Evolutionary conservation across 805 yeast species (phyloP), one percentile per base, ranked within the genome.

Genomic region (Kodamaea nitidulidarum): DNA sequence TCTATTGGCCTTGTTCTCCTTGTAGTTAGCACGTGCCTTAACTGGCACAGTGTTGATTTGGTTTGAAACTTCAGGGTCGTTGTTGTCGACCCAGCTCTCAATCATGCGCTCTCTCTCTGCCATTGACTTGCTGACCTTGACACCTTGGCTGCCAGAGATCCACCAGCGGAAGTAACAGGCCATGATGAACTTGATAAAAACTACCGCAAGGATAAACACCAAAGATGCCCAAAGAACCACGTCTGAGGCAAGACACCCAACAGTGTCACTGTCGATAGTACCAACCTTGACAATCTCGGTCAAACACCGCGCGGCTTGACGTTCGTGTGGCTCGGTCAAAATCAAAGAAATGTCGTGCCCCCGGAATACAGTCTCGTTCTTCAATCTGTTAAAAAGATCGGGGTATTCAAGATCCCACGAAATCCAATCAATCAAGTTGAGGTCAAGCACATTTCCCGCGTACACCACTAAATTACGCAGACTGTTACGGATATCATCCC

Each of bases 81-180:
- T 46, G 56, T 80, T 78, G 47, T 85, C 84, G 3, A 90, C 81
- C 97, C 98, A 93, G 48, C 78, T 76, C 51, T 91, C 97, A 46
- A 87, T 78, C 43, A 75, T 76, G 35, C 78, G 73, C 34, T 78
- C 77, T 51, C 90, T 78, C 44, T 73, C 71, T 15, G 69, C 71
- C 81, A 83, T 74, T 30, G 76, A 71, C 52, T 76, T 78, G 45
- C 74, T 70, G 43, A 78, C 76, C 44, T 74, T 75, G 2, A 93
- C 93, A 45, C 98, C 98, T 64, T 88, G 96, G 25, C 63, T 71
- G 31, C 79, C 46, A 35, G 69, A 73, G 14, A 91, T 63, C 42
- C 78, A 62, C 95, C 96, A 91, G 50, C 84, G 80, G 71, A 83
- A 93, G 58, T 88, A 87, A 55, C 91, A 81, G 0, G 98, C 97